Evolutionary conservation across 1,139 yeast genomes (phyloP).

Genomic region (Suhomyces anneliseae): DNA sequence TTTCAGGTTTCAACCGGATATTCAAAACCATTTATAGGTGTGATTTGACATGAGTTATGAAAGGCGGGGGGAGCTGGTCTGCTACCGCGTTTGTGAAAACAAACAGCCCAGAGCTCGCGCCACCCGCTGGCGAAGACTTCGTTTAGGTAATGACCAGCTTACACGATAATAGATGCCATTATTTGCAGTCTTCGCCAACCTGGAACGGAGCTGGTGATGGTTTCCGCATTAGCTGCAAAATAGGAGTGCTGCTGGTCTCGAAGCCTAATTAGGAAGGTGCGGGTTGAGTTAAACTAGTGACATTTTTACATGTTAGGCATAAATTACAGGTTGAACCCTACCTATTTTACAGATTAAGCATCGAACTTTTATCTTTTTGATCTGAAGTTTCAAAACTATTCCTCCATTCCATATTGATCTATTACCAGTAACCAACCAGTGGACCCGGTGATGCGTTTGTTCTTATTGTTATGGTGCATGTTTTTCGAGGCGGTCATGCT

Average conservation of each 20-base stretch:
- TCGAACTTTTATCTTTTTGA: constrained; percentile 3
- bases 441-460: neutral
- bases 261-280: constrained; percentile 5
- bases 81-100: neutral
- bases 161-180: neutral
- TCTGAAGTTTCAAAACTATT: constrained; percentile 1
- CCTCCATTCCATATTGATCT: constrained; percentile 1
- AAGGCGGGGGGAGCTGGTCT: neutral
- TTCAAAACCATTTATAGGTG: neutral
- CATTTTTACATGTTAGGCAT: neutral
- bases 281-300: neutral
- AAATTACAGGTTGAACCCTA: neutral
- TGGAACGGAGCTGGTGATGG: neutral
- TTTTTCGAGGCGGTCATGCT: neutral
- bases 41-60: no score
- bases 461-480: neutral
- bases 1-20: neutral
- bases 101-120: neutral
- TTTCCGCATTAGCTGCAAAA: constrained; percentile 9
- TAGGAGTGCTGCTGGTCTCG: constrained; percentile 7
- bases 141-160: neutral
- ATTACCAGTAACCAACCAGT: neutral
- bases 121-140: neutral
- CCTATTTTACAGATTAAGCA: no score
- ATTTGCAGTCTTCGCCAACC: neutral